Base-by-base conservation (phyloP, 441 rosid species). In the Gossypium laxum region DNA sequence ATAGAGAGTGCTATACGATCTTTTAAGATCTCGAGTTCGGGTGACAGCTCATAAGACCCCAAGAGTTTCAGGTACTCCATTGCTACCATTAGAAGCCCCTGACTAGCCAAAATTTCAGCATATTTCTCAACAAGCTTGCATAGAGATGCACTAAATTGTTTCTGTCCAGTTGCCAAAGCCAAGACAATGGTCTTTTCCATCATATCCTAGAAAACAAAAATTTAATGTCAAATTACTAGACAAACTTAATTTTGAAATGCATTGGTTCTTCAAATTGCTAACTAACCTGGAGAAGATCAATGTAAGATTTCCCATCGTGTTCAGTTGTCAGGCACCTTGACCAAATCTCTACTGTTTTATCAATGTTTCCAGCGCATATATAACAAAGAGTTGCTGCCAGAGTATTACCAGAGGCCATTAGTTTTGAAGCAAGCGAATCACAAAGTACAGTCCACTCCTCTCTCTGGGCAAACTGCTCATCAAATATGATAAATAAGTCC, bases 151-250 rank as follows among this genome's bases (percentile, higher is more conserved):
- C 98, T 93, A 75, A 88, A 93, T 74, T 79, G 87, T 84, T 89
- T 93, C 83, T 93, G 96, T 26, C 98, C 98, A 52, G 91, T 91
- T 72, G 97, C 99, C 85, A 96, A 82, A 75, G 97, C 95, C 82
- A 96, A 89, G 60, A 90, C 98, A 60, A 91, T 95, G 60, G 99
- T 96, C 84, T 96, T 96, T 84, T 96, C 99, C 98, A 93, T 96
- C 82, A 96, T 85, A 79, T 96, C 99, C 99, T 96, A 79, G 30
- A 34, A 71, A 81, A 77, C 17, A 63, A 76, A 67, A 51, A 63
- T 57, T 22, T 58, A 52, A 28, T 4, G 59, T 77, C 62, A 74
- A 64, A 19, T 41, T 32, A 22, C 59, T 54, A 24, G 24, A 67
- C 48, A 64, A 70, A n/a, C 28, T 51, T 11, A 54, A 4, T 4